Evolutionary conservation across 176 grass and related monocot species (phyloP).

Genomic region (Oryza meyeriana): DNA sequence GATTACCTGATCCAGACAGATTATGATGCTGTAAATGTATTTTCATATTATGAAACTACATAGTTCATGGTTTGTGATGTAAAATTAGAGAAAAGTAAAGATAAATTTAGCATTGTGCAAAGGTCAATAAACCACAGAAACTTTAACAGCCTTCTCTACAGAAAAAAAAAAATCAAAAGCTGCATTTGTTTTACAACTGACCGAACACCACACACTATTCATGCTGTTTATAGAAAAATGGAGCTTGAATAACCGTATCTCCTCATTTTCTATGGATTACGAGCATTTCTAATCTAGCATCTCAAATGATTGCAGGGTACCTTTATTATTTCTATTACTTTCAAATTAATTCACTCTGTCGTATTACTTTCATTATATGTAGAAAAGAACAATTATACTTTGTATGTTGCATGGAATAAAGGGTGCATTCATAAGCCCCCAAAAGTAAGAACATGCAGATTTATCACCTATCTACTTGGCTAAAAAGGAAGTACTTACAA

Average conservation of each 20-base stretch:
- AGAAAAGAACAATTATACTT: too few species aligned
- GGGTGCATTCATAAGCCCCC: background rate
- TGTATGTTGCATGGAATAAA: background rate
- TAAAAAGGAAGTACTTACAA: slow-evolving; percentile 8
- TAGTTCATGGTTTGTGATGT: background rate
- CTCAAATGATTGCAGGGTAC: too few species aligned
- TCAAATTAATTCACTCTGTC: too few species aligned
- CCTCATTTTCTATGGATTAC: background rate
- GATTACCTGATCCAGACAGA: slow-evolving; percentile 25
- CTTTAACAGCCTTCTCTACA: background rate
- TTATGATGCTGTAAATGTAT: background rate
- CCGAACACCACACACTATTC: background rate
- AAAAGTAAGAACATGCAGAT: background rate
- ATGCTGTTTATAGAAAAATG: background rate
- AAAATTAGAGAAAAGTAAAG: background rate
- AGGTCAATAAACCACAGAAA: background rate
- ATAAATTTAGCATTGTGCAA: background rate
- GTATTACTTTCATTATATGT: background rate
- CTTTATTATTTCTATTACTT: too few species aligned
- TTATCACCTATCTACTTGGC: background rate
- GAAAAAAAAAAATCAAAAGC: background rate
- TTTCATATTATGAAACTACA: background rate
- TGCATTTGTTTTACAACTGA: background rate
- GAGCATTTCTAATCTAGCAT: background rate
- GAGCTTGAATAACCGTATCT: background rate